Conservation (phyloP, 2,329 filamentous ascomycete genomes). For the Ceratocystis smalleyi region DNA sequence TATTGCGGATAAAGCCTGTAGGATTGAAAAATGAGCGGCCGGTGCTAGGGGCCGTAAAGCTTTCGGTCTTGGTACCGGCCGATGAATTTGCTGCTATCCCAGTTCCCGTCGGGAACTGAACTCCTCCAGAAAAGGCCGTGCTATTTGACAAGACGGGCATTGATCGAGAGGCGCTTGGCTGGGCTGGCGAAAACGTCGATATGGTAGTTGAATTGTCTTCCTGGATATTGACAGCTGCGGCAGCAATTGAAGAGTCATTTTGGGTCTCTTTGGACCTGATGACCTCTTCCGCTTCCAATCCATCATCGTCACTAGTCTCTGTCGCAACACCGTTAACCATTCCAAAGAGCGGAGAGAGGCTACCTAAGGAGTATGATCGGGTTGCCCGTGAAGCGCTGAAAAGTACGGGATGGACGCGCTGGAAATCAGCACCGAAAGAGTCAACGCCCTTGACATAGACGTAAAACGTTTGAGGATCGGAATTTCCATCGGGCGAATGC, state of each 20-base stretch:
- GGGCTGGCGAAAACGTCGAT: not conserved
- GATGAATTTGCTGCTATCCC: not conserved
- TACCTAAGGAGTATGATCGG: conserved; percentile 6
- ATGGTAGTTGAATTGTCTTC: conserved; percentile 1
- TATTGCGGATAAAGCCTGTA: not conserved
- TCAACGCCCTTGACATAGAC: conserved; percentile 15
- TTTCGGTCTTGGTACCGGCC: not conserved
- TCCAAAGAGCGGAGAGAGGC: conserved; percentile 5
- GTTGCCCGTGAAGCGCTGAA: not conserved
- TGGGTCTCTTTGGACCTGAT: not conserved
- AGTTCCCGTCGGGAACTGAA: not conserved
- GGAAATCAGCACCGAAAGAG: conserved; percentile 5
- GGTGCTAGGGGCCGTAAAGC: not conserved
- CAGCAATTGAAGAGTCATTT: not conserved
- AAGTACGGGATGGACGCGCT: conserved; percentile 13
- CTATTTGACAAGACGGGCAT: not conserved
- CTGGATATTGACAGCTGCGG: not conserved
- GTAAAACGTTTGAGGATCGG: conserved; percentile 4
- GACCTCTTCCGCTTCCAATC: not conserved
- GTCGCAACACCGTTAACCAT: conserved; percentile 7
- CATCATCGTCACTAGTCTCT: not conserved
- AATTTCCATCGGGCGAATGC: not conserved
- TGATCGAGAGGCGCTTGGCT: not conserved
- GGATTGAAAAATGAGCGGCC: not conserved
- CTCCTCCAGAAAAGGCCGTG: not conserved